A percentile compares a stretch with the other conserved stretches of the same genome.
Conservation (phyloP, 208 protist genomes). For the Trypanosoma grayi region DNA sequence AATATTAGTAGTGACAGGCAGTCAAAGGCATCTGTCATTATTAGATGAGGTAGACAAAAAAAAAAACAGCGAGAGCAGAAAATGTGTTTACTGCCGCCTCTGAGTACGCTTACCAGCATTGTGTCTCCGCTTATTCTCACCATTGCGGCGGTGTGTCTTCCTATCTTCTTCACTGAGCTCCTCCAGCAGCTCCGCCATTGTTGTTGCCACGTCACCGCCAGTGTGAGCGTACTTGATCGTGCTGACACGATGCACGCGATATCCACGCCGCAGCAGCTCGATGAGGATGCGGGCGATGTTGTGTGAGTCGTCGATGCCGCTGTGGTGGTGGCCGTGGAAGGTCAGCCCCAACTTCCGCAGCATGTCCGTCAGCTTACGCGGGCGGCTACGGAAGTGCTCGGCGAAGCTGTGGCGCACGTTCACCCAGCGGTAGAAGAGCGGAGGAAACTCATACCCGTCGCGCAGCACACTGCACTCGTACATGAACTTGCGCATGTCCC, state of each 20-base stretch:
- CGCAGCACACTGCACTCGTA: constrained; percentile 79
- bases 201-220: constrained; percentile 35
- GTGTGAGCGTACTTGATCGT: constrained; percentile 52
- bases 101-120: background rate
- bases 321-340: constrained; percentile 84
- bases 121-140: background rate
- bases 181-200: constrained; percentile 47
- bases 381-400: constrained; percentile 51
- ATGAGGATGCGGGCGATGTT: constrained; percentile 89
- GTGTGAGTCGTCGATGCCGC: constrained; percentile 86
- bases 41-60: too few relatives aligned
- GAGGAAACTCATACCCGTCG: constrained; percentile 72
- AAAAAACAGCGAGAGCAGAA: constrained; percentile 16
- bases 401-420: constrained; percentile 82
- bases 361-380: constrained; percentile 82
- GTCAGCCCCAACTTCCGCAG: constrained; percentile 58
- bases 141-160: background rate
- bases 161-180: constrained; percentile 35
- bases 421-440: constrained; percentile 88
- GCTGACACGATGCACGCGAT: constrained; percentile 67
- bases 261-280: constrained; percentile 74
- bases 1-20: constrained; percentile 28
- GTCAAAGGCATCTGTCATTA: too few relatives aligned
- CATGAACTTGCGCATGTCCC: constrained; percentile 92
- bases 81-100: too few relatives aligned